Percentiles rank a stretch among this genome's conserved stretches.
Conservation (phyloP, 768 basidiomycete species). For the Tylopilus sp. region DNA sequence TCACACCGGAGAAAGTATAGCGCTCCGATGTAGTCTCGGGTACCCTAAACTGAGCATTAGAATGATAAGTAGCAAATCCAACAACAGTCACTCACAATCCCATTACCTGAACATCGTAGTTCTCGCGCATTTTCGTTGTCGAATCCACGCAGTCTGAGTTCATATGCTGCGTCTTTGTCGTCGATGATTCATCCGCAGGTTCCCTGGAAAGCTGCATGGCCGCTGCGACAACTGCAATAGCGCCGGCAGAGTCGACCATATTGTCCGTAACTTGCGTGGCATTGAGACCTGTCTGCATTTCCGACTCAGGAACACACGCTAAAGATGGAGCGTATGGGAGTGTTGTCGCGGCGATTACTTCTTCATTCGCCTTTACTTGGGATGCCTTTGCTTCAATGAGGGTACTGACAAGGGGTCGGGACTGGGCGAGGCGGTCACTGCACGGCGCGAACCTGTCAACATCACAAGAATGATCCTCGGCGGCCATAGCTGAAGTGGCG, state of each 20-base stretch:
- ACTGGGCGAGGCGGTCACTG: too few relatives aligned
- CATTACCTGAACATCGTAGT: background rate
- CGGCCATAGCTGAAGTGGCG: background rate
- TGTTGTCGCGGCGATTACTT: too few relatives aligned
- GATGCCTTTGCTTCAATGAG: too few relatives aligned
- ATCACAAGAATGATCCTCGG: too few relatives aligned
- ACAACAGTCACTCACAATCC: conserved; percentile 5
- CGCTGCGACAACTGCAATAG: background rate
- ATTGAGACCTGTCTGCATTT: too few relatives aligned
- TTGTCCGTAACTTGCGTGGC: background rate
- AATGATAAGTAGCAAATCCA: background rate
- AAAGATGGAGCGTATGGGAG: too few relatives aligned
- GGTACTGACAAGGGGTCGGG: too few relatives aligned
- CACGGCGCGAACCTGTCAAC: too few relatives aligned
- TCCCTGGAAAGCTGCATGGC: background rate
- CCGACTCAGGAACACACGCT: too few relatives aligned
- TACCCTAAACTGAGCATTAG: conserved; percentile 1
- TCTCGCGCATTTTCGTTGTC: background rate
- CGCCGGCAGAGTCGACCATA: background rate
- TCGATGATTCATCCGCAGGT: background rate
- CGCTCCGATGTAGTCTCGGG: background rate
- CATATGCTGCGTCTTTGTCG: background rate
- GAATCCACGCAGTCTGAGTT: background rate
- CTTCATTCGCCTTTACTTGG: too few relatives aligned
- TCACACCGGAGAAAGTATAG: background rate